These are phyloP conservation scores for Cucurbita maxima DNA, from an alignment of 306 rosid genomes.

Conservation along the genomic window DNA sequence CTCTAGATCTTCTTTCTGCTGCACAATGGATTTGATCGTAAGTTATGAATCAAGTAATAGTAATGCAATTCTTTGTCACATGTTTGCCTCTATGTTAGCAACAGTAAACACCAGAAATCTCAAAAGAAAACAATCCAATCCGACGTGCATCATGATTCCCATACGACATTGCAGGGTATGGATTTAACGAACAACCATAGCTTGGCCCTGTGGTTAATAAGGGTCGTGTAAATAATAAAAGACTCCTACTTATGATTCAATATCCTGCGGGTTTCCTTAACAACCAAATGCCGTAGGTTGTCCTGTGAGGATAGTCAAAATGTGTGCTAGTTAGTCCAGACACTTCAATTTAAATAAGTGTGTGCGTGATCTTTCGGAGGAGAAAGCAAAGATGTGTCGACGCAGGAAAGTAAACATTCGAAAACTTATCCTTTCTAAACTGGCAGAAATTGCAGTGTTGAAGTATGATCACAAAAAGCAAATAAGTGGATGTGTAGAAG, in stretches of 20 bases:
- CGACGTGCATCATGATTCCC: neutral
- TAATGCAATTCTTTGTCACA: neutral
- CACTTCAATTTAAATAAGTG: neutral
- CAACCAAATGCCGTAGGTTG: too few species aligned
- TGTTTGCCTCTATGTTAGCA: neutral
- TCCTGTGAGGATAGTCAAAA: too few species aligned
- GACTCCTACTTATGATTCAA: too few species aligned
- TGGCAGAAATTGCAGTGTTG: neutral
- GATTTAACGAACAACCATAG: neutral
- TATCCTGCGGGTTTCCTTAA: too few species aligned
- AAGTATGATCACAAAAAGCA: neutral
- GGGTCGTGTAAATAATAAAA: too few species aligned
- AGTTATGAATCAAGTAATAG: neutral
- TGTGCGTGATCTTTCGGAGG: neutral
- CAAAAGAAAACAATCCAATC: neutral
- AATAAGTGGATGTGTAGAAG: neutral
- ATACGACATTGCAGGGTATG: neutral
- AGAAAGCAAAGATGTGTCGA: neutral
- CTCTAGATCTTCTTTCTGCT: constrained; percentile 63
- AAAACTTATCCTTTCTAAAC: neutral
- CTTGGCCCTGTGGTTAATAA: too few species aligned
- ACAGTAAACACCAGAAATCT: neutral
- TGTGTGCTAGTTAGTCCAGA: too few species aligned
- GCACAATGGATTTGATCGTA: neutral
- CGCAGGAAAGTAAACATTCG: neutral